Evolutionary conservation across 1,284 basidiomycete genomes (phyloP).

Genomic region (Pseudozyma flocculosa): DNA sequence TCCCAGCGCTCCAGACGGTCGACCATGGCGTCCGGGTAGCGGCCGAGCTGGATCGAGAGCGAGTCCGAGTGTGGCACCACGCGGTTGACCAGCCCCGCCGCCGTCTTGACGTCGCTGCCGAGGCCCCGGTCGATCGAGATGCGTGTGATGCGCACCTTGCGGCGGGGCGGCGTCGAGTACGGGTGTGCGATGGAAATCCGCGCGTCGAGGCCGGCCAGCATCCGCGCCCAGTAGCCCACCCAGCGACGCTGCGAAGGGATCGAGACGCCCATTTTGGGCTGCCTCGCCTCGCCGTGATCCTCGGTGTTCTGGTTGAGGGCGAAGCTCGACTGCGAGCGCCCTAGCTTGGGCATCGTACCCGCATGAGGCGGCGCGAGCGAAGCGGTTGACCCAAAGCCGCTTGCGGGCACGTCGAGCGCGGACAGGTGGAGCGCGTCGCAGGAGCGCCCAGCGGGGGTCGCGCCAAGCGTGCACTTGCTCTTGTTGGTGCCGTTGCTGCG

Average conservation of each 20-base stretch:
- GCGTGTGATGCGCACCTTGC: slow-evolving; percentile 35
- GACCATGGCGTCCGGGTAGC: slow-evolving; percentile 36
- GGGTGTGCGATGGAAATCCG: slow-evolving; percentile 13
- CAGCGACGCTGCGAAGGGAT: slow-evolving; percentile 42
- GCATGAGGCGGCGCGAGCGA: background rate
- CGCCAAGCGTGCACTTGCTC: slow-evolving; percentile 17
- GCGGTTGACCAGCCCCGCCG: slow-evolving; percentile 5
- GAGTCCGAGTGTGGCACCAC: slow-evolving; percentile 34
- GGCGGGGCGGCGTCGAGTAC: slow-evolving; percentile 9
- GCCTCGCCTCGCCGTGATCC: slow-evolving; percentile 13
- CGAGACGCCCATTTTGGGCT: slow-evolving; percentile 40
- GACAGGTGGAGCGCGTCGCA: slow-evolving; percentile 20
- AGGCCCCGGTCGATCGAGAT: slow-evolving; percentile 25
- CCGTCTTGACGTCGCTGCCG: background rate
- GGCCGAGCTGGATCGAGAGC: slow-evolving; percentile 32
- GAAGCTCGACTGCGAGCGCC: background rate
- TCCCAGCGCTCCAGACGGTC: slow-evolving; percentile 42
- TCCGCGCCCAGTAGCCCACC: slow-evolving; percentile 46
- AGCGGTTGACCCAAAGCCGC: background rate
- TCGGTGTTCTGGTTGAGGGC: slow-evolving; percentile 31
- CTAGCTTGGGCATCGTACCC: background rate
- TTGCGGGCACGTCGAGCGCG: too few relatives aligned
- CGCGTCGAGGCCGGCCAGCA: slow-evolving; percentile 34
- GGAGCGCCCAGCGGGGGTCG: slow-evolving; percentile 21
- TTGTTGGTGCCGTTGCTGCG: slow-evolving; percentile 3